Base-by-base conservation (phyloP, 2,329 filamentous ascomycete genomes). In the Ophiostoma tasmaniense region DNA sequence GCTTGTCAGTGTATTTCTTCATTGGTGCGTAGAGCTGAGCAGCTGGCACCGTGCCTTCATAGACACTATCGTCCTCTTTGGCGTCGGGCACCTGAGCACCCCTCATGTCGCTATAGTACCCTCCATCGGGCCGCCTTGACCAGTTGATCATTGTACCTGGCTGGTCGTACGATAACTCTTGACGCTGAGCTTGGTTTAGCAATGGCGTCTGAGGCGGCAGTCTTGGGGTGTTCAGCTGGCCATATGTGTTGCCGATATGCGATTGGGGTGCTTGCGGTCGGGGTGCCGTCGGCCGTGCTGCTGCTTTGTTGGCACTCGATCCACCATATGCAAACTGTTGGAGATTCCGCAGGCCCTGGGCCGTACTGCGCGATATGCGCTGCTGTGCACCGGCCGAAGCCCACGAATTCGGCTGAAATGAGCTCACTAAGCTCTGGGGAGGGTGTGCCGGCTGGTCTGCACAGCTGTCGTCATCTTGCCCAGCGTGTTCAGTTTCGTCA, bases 331-430 rank as follows among this genome's bases (percentile, higher is more conserved):
- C 66, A 66, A 67, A 70, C 6, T 42, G 65, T 6, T 62, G 66
- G 5, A 45, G 52, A 20, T 67, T 59, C 3, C 59, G n/a, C 10
- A 30, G 13, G 11, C 45, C 33, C 20, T n/a, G 45, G 17, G 13
- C 39, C 2, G 22, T 35, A 17, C n/a, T 65, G n/a, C 22, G 35
- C 64, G 64, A 35, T 6, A 20, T 17, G 2, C 11, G 30, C 50
- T 62, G 11, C 50, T 42, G 65, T 1, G 50, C 33, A 8, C 66
- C 68, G 0, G 68, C 67, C 1, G 33, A 61, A 14, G 68, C 68
- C 66, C 66, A 70, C 25, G 66, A 66, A 10, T 70, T 70, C 20
- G 68, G 68, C 7, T 50, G 35, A 17, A 67, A 67, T 1, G 50
- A 39, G 13, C 37, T 62, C 50, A 17, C 35, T 2, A 42, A 25